Percentiles rank a stretch among this genome's conserved stretches.
phyloP scores from a whole-genome alignment of 1,284 basidiomycete genomes.

The Sporisorium exsertum region DNA sequence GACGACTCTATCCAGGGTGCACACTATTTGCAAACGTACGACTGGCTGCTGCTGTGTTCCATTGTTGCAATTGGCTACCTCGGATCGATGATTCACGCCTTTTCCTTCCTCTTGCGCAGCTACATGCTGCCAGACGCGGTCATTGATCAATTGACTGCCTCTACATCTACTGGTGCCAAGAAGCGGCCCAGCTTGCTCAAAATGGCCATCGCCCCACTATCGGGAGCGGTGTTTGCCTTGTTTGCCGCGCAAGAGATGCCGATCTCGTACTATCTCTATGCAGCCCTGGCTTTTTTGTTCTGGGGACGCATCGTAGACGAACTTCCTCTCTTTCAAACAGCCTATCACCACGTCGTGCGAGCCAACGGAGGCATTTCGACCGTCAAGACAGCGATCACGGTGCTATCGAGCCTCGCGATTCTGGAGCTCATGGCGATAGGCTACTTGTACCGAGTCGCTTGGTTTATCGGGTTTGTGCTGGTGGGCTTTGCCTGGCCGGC shows the following conservation, averaged over 20 bases:
- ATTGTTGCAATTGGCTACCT: slow-evolving; percentile 81
- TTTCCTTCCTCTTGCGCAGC: slow-evolving; percentile 60
- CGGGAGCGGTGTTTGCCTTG: slow-evolving; percentile 63
- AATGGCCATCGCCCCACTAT: slow-evolving; percentile 23
- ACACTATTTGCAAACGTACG: slow-evolving; percentile 86
- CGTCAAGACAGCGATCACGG: neutral
- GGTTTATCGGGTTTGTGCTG: slow-evolving; percentile 78
- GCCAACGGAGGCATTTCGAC: slow-evolving; percentile 2
- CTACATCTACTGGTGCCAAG: neutral
- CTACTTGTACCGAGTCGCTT: slow-evolving; percentile 74
- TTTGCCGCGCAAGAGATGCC: slow-evolving; percentile 79
- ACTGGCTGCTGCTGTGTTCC: slow-evolving; percentile 78
- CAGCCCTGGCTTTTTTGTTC: slow-evolving; percentile 81
- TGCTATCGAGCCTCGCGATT: slow-evolving; percentile 24
- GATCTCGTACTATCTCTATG: slow-evolving; percentile 81
- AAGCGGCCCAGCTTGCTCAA: slow-evolving; percentile 17
- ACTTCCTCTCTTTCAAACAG: slow-evolving; percentile 27
- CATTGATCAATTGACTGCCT: neutral
- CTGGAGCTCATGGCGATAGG: slow-evolving; percentile 79
- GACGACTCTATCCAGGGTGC: slow-evolving; percentile 76
- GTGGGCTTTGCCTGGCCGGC: slow-evolving; percentile 77
- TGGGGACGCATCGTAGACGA: slow-evolving; percentile 69
- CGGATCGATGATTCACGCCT: slow-evolving; percentile 76
- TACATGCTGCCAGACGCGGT: slow-evolving; percentile 40
- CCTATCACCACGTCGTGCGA: slow-evolving; percentile 5